Evolutionary conservation across 2,329 filamentous ascomycete genomes (phyloP).

Genomic region (Corniculantispora saksenae): DNA sequence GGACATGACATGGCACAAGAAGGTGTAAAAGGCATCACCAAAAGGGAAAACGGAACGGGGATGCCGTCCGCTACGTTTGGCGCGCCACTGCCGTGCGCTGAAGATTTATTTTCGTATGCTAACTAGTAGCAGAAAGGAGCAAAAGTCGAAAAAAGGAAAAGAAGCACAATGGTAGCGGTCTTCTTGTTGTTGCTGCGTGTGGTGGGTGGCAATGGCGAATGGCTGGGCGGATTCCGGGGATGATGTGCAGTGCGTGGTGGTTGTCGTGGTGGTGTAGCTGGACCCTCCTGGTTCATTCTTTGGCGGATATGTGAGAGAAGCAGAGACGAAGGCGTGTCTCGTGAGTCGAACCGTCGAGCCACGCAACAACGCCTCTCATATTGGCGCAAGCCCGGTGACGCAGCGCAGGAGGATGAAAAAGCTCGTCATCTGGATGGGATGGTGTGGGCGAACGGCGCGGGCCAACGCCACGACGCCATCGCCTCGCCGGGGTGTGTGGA

Average conservation of each 20-base stretch:
- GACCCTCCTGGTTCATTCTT: no score
- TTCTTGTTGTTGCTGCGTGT: neutral
- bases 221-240: neutral
- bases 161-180: neutral
- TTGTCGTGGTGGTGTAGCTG: no score
- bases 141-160: neutral
- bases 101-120: neutral
- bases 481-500: no score
- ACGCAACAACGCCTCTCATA: no score
- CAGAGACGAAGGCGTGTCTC: neutral
- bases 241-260: conserved; percentile 3
- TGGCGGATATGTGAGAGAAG: no score
- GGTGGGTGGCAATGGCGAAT: neutral
- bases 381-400: no score
- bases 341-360: neutral
- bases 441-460: neutral
- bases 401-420: no score
- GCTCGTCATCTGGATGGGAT: neutral
- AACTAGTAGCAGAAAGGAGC: neutral
- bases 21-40: neutral
- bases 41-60: neutral
- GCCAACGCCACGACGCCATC: neutral
- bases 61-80: neutral
- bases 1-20: neutral
- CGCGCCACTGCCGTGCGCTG: conserved; percentile 6